Conservation (phyloP, 2,329 filamentous ascomycete species). For the Epichloe sp. region DNA sequence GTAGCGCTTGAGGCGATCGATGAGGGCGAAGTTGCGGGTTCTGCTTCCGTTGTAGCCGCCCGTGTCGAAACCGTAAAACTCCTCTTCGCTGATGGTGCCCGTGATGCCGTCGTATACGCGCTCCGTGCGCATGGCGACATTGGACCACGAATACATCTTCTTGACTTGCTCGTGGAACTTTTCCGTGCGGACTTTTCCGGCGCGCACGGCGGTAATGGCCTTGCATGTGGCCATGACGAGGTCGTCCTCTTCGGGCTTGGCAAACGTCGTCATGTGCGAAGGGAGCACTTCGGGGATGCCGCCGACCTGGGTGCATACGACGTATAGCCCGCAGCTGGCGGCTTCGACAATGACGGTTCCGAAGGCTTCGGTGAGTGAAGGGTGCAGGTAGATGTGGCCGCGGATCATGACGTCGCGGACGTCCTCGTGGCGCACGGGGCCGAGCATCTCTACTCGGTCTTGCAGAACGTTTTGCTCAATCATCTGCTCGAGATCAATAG, state of each 20-base stretch:
- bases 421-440: slow-evolving; percentile 86
- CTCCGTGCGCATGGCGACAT: slow-evolving; percentile 87
- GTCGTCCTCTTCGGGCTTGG: slow-evolving; percentile 92
- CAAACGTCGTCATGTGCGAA: slow-evolving; percentile 93
- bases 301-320: slow-evolving; percentile 91
- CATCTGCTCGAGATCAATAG: slow-evolving; percentile 97
- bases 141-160: slow-evolving; percentile 97
- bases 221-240: slow-evolving; percentile 78
- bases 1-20: slow-evolving; percentile 89
- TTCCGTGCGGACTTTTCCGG: slow-evolving; percentile 79
- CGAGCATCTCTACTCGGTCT: slow-evolving; percentile 84
- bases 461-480: slow-evolving; percentile 89
- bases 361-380: slow-evolving; percentile 90
- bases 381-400: slow-evolving; percentile 92
- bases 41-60: slow-evolving; percentile 56
- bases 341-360: slow-evolving; percentile 97
- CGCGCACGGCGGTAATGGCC: slow-evolving; percentile 75
- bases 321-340: slow-evolving; percentile 87
- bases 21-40: slow-evolving; percentile 78
- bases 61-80: slow-evolving; percentile 75
- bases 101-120: slow-evolving; percentile 90
- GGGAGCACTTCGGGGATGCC: slow-evolving; percentile 95
- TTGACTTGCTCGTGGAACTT: slow-evolving; percentile 94
- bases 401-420: slow-evolving; percentile 95
- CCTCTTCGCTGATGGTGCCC: slow-evolving; percentile 69